Conservation (phyloP, 306 rosid species). For the Begonia loranthoides region DNA sequence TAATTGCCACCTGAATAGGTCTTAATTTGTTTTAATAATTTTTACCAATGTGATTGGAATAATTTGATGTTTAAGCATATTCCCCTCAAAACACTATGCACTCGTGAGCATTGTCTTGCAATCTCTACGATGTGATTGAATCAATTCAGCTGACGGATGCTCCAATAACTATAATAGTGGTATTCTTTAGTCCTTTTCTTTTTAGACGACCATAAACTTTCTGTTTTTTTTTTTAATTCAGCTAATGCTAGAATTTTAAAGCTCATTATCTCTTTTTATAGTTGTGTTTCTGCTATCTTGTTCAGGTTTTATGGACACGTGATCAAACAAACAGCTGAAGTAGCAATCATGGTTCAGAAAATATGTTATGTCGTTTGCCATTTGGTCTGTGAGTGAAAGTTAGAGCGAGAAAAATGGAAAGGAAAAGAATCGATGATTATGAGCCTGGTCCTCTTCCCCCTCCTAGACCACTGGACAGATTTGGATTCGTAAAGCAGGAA, state of each 20-base stretch:
- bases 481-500: conserved; percentile 76
- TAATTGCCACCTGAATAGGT: background rate
- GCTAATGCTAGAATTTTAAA: background rate
- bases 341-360: conserved; percentile 12
- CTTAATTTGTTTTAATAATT: background rate
- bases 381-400: conserved; percentile 17
- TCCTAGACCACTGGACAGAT: conserved; percentile 64
- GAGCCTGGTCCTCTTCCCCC: conserved; percentile 65
- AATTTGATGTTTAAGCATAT: background rate
- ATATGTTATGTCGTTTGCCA: conserved; percentile 1
- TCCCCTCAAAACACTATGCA: background rate
- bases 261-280: background rate
- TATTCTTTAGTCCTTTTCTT: background rate
- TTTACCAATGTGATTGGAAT: conserved; percentile 1
- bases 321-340: conserved; percentile 1
- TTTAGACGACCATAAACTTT: background rate
- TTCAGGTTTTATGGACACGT: background rate
- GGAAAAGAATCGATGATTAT: conserved; percentile 48
- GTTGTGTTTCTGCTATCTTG: background rate
- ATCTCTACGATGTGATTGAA: background rate
- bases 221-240: background rate
- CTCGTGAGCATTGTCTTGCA: background rate
- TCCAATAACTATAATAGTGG: background rate
- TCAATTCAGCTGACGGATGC: background rate
- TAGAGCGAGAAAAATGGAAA: conserved; percentile 52